phyloP scores from a whole-genome alignment of 306 rosid genomes.

The Gleditsia sinensis region DNA sequence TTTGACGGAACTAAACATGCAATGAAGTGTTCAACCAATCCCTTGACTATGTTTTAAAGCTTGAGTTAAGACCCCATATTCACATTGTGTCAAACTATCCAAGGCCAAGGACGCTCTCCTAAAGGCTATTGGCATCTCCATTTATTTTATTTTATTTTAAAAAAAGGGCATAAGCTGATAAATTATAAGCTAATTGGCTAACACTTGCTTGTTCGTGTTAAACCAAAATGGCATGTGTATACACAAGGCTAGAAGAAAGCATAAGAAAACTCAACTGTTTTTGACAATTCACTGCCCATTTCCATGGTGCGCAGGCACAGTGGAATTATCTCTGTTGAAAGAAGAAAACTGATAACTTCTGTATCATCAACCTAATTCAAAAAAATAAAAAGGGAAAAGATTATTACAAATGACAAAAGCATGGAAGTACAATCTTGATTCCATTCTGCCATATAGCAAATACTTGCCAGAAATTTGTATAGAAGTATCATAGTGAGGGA shows the following conservation, averaged over 20 bases:
- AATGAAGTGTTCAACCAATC: neutral
- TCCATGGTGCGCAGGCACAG: constrained; percentile 87
- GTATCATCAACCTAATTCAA: constrained; percentile 68
- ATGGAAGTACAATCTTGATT: neutral
- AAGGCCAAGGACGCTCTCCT: neutral
- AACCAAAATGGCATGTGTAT: neutral
- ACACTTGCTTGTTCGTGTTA: neutral
- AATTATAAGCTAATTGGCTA: neutral
- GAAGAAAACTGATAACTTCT: constrained; percentile 75
- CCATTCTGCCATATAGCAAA: neutral
- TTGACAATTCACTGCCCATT: constrained; percentile 79
- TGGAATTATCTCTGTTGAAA: constrained; percentile 77
- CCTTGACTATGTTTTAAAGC: neutral
- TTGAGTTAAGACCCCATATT: neutral
- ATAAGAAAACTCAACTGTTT: constrained; percentile 63
- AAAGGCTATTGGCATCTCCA: neutral
- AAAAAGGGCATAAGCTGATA: no score
- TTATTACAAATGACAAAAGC: constrained; percentile 10
- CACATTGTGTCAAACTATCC: constrained; percentile 10
- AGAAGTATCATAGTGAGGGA: neutral
- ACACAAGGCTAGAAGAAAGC: constrained; percentile 1
- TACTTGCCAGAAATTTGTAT: neutral
- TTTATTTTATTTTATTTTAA: no score
- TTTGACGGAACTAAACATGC: neutral
- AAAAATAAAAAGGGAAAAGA: neutral